Evolutionary conservation across 768 basidiomycete genomes (phyloP).

Genomic region (Rhizopogon salebrosus): DNA sequence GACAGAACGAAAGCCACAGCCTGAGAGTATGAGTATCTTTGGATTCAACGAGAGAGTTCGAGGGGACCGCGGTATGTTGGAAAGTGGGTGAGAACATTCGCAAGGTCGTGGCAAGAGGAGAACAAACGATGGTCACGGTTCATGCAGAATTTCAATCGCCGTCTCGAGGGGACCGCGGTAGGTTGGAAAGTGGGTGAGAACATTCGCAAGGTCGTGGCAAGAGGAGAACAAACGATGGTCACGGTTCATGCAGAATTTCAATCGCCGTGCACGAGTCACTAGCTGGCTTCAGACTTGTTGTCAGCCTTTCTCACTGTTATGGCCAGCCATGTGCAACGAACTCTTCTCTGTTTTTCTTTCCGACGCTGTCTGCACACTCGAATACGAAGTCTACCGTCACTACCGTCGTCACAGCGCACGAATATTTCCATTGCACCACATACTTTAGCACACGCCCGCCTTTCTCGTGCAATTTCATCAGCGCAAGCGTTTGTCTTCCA

Average conservation of each 20-base stretch:
- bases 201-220: neutral
- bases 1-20: neutral
- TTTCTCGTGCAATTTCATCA: neutral
- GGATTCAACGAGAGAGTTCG: neutral
- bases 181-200: neutral
- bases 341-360: neutral
- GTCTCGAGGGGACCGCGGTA: neutral
- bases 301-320: neutral
- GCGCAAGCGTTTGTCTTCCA: slow-evolving; percentile 3
- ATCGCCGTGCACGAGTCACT: neutral
- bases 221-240: neutral
- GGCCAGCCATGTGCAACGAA: neutral
- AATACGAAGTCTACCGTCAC: neutral
- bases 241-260: neutral
- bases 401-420: neutral
- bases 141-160: neutral
- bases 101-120: neutral
- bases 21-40: neutral
- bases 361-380: neutral
- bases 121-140: neutral
- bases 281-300: neutral
- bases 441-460: neutral
- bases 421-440: neutral
- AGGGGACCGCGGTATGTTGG: neutral
- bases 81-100: neutral